Conservation (phyloP, 2,329 filamentous ascomycete genomes). For the Xylariaceae sp. region DNA sequence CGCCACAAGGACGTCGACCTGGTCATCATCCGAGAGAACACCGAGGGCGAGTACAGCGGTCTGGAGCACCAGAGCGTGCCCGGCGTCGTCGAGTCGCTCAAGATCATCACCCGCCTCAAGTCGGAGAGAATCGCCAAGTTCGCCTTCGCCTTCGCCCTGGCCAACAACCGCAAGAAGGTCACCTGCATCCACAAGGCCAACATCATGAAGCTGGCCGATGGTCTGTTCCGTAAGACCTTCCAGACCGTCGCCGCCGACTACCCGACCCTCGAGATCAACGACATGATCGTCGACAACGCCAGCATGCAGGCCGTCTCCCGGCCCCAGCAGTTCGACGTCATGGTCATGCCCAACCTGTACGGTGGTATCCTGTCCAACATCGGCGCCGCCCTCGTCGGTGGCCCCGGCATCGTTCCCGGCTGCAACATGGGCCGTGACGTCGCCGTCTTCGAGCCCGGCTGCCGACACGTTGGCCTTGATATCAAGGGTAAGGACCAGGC, state of each 20-base stretch:
- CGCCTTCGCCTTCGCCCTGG: conserved; percentile 93
- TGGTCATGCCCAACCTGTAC: conserved; percentile 99
- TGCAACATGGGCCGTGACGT: conserved; percentile 99
- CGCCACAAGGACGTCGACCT: conserved; percentile 96
- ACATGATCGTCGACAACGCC: conserved; percentile 99
- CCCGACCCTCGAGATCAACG: conserved; percentile 90
- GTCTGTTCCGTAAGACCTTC: conserved; percentile 97
- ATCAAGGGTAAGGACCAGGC: conserved; percentile 99
- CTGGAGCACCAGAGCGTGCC: conserved; percentile 96
- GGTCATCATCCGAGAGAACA: conserved; percentile 99
- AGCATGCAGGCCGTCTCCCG: conserved; percentile 97
- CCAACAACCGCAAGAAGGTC: conserved; percentile 98
- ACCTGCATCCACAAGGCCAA: conserved; percentile 99
- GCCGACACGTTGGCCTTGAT: conserved; percentile 97
- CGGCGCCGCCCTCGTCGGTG: conserved; percentile 91
- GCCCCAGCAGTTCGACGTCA: conserved; percentile 97
- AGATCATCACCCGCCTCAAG: conserved; percentile 99
- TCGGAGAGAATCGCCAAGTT: conserved; percentile 99
- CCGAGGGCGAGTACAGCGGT: conserved; percentile 98
- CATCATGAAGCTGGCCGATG: conserved; percentile 99
- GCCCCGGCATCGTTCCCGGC: conserved; percentile 92
- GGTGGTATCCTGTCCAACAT: conserved; percentile 99
- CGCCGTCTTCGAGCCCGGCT: conserved; percentile 97
- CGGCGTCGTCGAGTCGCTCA: conserved; percentile 97
- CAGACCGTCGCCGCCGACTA: conserved; percentile 90